phyloP scores from a whole-genome alignment of 192 early-diverging fungal species.

The Umbelopsis sp. region DNA sequence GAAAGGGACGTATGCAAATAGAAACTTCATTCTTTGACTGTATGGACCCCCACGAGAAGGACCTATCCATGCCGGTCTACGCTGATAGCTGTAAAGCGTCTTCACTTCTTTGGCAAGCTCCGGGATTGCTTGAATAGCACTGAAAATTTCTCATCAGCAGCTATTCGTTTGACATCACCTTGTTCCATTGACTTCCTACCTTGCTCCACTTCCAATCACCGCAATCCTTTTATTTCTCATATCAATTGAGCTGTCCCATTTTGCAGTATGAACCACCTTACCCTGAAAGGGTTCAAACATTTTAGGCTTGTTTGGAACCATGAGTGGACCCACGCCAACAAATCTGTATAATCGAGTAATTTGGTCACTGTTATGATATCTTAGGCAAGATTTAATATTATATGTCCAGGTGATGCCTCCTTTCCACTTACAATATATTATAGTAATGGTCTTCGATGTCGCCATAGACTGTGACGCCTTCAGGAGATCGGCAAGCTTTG shows the following conservation, averaged over 20 bases:
- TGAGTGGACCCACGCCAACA: constrained; percentile 50
- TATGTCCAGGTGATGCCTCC: not conserved
- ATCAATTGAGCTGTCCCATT: constrained; percentile 52
- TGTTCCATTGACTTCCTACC: constrained; percentile 25
- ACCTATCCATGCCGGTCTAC: constrained; percentile 51
- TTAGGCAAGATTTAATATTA: too few relatives aligned
- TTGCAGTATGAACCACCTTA: constrained; percentile 51
- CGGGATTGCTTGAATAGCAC: constrained; percentile 55
- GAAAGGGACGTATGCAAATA: constrained; percentile 45
- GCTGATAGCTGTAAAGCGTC: constrained; percentile 50
- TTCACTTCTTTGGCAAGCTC: constrained; percentile 42
- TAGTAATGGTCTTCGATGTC: constrained; percentile 5
- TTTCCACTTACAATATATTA: constrained; percentile 16
- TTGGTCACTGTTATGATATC: too few relatives aligned
- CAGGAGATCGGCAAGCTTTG: constrained; percentile 21
- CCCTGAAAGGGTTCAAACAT: constrained; percentile 54
- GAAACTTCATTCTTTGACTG: constrained; percentile 29
- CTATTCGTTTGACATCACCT: not conserved
- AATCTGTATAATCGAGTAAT: too few relatives aligned
- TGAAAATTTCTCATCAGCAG: not conserved
- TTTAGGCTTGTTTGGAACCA: constrained; percentile 48
- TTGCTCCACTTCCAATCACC: constrained; percentile 53
- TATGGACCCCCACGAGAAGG: constrained; percentile 42
- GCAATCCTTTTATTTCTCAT: constrained; percentile 49
- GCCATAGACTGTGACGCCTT: not conserved